Conservation (phyloP, 768 basidiomycete species). For the Termitomyces titanicus region DNA sequence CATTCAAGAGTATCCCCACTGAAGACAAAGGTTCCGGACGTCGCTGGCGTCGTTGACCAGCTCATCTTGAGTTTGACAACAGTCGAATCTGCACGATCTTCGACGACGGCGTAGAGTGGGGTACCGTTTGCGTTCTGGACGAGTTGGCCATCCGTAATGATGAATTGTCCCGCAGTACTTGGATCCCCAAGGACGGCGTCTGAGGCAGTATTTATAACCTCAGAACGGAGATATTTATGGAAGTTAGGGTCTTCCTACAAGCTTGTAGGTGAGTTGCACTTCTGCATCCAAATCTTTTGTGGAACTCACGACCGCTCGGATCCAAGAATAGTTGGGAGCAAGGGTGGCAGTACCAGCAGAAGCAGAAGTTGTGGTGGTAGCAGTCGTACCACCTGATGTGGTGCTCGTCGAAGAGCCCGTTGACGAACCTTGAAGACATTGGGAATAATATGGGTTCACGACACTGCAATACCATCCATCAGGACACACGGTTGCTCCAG, state of each 20-base stretch:
- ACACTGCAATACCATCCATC: conserved; percentile 43
- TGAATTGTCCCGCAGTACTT: conserved; percentile 53
- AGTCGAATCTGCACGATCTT: conserved; percentile 38
- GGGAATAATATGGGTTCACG: conserved; percentile 47
- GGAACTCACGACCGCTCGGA: conserved; percentile 48
- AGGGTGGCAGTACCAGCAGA: conserved; percentile 39
- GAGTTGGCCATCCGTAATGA: conserved; percentile 52
- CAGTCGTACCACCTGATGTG: conserved; percentile 20
- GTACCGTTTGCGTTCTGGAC: conserved; percentile 43
- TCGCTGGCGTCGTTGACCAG: conserved; percentile 45
- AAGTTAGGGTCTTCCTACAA: conserved; percentile 51
- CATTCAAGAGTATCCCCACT: conserved; percentile 59
- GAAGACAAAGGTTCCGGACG: conserved; percentile 48
- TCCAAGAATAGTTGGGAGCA: conserved; percentile 47
- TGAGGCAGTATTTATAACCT: conserved; percentile 36
- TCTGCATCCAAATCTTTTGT: neutral
- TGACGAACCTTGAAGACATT: conserved; percentile 46
- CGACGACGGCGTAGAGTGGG: conserved; percentile 48
- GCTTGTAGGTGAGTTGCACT: neutral
- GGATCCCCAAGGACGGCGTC: conserved; percentile 50
- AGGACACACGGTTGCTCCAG: conserved; percentile 46
- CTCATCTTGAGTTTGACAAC: conserved; percentile 45
- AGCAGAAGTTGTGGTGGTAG: conserved; percentile 24
- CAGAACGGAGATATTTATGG: conserved; percentile 58
- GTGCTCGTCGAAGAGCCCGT: conserved; percentile 19